Conservation (phyloP, 345 rosid genomes). For the Citrus cavaleriei region DNA sequence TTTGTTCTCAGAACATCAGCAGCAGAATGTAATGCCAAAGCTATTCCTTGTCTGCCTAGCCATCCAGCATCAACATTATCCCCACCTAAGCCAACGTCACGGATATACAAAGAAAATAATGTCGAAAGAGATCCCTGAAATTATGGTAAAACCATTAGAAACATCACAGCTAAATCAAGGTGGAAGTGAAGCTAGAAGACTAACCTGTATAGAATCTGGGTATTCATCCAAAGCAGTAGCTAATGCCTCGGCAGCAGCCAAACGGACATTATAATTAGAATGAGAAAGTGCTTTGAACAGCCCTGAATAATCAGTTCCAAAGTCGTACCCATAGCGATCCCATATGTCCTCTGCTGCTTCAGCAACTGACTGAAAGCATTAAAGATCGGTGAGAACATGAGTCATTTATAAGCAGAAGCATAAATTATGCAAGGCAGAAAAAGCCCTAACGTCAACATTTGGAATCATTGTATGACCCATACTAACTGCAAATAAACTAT, state of each 20-base stretch:
- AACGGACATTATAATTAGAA: slow-evolving; percentile 73
- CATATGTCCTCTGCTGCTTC: slow-evolving; percentile 91
- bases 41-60: slow-evolving; percentile 92
- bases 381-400: not conserved
- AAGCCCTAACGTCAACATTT: not conserved
- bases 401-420: not conserved
- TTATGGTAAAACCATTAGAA: slow-evolving; percentile 21
- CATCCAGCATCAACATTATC: slow-evolving; percentile 74
- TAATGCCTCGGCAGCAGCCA: slow-evolving; percentile 95
- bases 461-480: not conserved
- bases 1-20: slow-evolving; percentile 92
- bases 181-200: slow-evolving; percentile 7
- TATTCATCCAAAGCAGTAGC: slow-evolving; percentile 95
- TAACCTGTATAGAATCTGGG: slow-evolving; percentile 81
- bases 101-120: slow-evolving; percentile 81
- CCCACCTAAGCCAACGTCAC: slow-evolving; percentile 57
- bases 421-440: not conserved
- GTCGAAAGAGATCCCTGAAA: slow-evolving; percentile 87
- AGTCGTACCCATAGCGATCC: slow-evolving; percentile 87
- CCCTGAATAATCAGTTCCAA: slow-evolving; percentile 92
- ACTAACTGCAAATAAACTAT: not conserved
- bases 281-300: slow-evolving; percentile 85
- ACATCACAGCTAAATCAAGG: slow-evolving; percentile 13
- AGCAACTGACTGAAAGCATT: slow-evolving; percentile 67
- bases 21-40: slow-evolving; percentile 81